These are phyloP conservation scores for Trichoderma hamatum DNA, from an alignment of 2,329 filamentous ascomycete genomes.

Conservation along the genomic window DNA sequence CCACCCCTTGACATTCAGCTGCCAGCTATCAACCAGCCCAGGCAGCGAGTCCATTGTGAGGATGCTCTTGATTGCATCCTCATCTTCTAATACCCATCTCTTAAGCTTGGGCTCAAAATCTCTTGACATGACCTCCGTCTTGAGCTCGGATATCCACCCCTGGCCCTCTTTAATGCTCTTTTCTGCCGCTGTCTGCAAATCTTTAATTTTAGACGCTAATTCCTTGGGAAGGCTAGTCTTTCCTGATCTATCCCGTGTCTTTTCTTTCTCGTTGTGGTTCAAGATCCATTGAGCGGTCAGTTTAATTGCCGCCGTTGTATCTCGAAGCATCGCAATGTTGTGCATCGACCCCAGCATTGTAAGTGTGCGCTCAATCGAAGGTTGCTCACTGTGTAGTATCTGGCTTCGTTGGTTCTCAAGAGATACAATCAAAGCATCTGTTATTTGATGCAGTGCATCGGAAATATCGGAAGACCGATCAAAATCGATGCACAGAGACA, in stretches of 20 bases:
- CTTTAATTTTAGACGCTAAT: slow-evolving; percentile 40
- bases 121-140: slow-evolving; percentile 34
- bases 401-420: slow-evolving; percentile 36
- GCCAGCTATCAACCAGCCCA: slow-evolving; percentile 42
- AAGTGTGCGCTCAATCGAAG: slow-evolving; percentile 31
- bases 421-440: slow-evolving; percentile 33
- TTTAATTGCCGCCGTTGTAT: slow-evolving; percentile 42
- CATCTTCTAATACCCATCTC: slow-evolving; percentile 37
- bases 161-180: slow-evolving; percentile 41
- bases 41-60: slow-evolving; percentile 35
- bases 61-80: slow-evolving; percentile 32
- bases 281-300: slow-evolving; percentile 41
- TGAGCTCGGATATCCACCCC: slow-evolving; percentile 35
- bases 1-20: slow-evolving; percentile 42
- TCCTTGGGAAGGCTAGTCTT: slow-evolving; percentile 46
- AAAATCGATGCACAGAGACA: slow-evolving; percentile 37
- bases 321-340: slow-evolving; percentile 43
- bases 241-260: slow-evolving; percentile 45
- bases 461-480: slow-evolving; percentile 32
- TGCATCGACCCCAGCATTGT: slow-evolving; percentile 42
- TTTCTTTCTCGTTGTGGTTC: slow-evolving; percentile 44
- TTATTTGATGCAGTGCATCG: slow-evolving; percentile 35
- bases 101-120: slow-evolving; percentile 30
- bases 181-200: slow-evolving; percentile 38
- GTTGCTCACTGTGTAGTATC: slow-evolving; percentile 24